phyloP scores from a whole-genome alignment of 1,284 basidiomycete species.

The Ustilago cynodontis region DNA sequence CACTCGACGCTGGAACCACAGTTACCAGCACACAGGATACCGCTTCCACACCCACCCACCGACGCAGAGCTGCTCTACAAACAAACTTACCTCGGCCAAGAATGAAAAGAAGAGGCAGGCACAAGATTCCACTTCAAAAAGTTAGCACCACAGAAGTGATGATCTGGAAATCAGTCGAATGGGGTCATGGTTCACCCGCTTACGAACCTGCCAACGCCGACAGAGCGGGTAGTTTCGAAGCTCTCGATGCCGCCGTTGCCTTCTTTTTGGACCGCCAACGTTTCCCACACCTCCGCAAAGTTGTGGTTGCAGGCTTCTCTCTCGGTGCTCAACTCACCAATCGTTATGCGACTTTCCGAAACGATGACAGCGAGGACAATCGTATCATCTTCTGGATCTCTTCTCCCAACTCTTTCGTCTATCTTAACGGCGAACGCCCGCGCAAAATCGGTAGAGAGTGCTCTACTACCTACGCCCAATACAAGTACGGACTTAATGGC shows the following conservation, averaged over 20 bases:
- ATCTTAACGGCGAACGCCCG: conserved; percentile 54
- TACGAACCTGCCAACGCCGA: conserved; percentile 44
- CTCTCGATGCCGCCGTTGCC: conserved; percentile 52
- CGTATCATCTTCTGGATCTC: conserved; percentile 61
- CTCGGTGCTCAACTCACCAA: conserved; percentile 61
- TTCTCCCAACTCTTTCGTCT: conserved; percentile 61
- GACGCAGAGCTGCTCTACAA: background rate
- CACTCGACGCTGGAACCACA: conserved; percentile 9
- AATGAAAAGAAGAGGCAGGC: conserved; percentile 1
- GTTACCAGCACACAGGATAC: conserved; percentile 25
- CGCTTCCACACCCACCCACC: conserved; percentile 1
- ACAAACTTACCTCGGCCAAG: background rate
- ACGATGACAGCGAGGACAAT: conserved; percentile 34
- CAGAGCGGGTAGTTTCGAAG: conserved; percentile 53
- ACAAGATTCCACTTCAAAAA: conserved; percentile 21
- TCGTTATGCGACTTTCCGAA: conserved; percentile 58
- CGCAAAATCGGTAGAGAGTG: conserved; percentile 26
- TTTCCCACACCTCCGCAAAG: conserved; percentile 60
- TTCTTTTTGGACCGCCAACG: conserved; percentile 49
- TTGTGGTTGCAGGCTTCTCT: conserved; percentile 65
- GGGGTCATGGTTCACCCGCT: conserved; percentile 54
- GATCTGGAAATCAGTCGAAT: conserved; percentile 54
- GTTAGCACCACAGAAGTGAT: conserved; percentile 38
- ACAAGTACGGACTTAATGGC: conserved; percentile 67
- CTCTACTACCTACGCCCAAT: conserved; percentile 43